Base-by-base conservation (phyloP, 768 basidiomycete species). In the Porphyrellus cyaneotinctus region DNA sequence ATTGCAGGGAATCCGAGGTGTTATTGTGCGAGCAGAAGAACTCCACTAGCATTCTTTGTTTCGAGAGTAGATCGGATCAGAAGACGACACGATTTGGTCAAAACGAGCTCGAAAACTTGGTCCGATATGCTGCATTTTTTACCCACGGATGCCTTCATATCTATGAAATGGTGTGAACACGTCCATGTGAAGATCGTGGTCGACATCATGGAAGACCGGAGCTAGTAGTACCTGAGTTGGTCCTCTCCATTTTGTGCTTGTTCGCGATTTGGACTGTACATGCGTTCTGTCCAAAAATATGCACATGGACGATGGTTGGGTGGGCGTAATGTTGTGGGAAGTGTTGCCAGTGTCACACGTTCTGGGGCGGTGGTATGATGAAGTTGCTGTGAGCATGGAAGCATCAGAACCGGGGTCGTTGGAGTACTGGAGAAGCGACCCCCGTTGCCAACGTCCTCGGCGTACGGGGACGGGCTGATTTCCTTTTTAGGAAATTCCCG, bases 11-110 rank as follows among this genome's bases (percentile, higher is more conserved):
- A 26, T 54, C 54, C 41, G 43, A 49, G 42, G 42, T 35, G 57
- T 39, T 43, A 28, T 13, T 22, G 22, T 10, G 24, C 43, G 20
- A 18, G 49, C 33, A 5, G 24, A 14, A 20, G 20, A 39, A n/a
- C 14, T 15, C 36, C 7, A n/a, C n/a, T n/a, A n/a, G n/a, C n/a
- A n/a, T n/a, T n/a, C n/a, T n/a, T n/a, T n/a, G 18, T 20, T 22
- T 18, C 35, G 2, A 12, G 12, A 8, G 35, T n/a, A 49, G 58
- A 55, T 62, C 60, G 47, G 60, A 67, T 65, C 57, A 67, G 66
- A 66, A 66, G 59, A 37, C 49, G 24, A 36, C 39, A 47, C 49
- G 14, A 59, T 68, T 59, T 64, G 67, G 67, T 64, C 33, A 69
- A 59, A 67, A 45, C 37, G 48, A 50, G 41, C 28, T 69, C 64